Percentiles rank a stretch among this genome's conserved stretches.
These are phyloP conservation scores for Leccinum disarticulatum DNA, from an alignment of 768 basidiomycete genomes.

Conservation along the genomic window DNA sequence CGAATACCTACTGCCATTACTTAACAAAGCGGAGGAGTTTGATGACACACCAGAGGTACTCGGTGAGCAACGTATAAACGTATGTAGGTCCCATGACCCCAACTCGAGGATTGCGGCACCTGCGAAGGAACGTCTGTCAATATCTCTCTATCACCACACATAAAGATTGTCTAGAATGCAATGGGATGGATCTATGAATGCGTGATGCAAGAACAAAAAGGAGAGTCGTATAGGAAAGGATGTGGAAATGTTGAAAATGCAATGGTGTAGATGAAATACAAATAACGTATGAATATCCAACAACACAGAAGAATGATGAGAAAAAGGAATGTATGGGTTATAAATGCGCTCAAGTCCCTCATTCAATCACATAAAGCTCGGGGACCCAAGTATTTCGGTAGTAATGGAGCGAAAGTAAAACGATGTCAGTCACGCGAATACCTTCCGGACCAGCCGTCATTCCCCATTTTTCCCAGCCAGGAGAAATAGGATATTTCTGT, in stretches of 20 bases:
- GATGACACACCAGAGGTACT: too few relatives aligned
- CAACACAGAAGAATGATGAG: not conserved
- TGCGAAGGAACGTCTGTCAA: too few relatives aligned
- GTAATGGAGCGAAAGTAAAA: not conserved
- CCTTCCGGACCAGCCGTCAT: conserved; percentile 1
- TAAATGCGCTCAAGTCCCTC: not conserved
- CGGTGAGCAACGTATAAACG: too few relatives aligned
- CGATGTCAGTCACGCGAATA: not conserved
- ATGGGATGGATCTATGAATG: not conserved
- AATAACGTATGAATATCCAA: not conserved
- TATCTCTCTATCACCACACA: too few relatives aligned
- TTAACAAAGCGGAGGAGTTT: too few relatives aligned
- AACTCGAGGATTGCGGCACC: too few relatives aligned
- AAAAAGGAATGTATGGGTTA: not conserved
- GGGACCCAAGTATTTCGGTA: not conserved
- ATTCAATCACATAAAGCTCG: not conserved
- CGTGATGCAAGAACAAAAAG: not conserved
- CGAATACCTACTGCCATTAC: too few relatives aligned
- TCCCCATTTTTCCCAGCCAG: not conserved
- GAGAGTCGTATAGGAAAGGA: not conserved
- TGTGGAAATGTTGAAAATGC: not conserved
- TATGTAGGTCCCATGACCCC: too few relatives aligned
- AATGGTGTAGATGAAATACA: not conserved
- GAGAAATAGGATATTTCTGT: not conserved
- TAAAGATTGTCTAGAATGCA: not conserved